phyloP scores from a whole-genome alignment of 1,284 basidiomycete genomes.

The Chalciporus sp. region DNA sequence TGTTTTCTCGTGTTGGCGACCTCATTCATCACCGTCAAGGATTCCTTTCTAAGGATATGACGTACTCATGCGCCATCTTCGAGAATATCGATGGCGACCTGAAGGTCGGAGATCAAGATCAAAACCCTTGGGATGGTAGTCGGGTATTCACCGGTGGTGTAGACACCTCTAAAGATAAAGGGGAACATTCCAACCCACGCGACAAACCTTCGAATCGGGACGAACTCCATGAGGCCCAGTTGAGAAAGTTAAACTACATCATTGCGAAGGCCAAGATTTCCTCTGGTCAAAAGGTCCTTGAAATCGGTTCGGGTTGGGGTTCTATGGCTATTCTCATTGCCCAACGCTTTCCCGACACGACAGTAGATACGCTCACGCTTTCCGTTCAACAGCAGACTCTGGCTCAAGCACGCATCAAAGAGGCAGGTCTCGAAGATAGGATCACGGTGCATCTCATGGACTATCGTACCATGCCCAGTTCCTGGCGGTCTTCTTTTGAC shows the following conservation, averaged over 20 bases:
- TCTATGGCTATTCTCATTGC: conserved; percentile 71
- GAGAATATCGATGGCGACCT: conserved; percentile 66
- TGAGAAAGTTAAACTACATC: conserved; percentile 63
- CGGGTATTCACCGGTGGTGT: background rate
- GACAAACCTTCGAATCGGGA: conserved; percentile 36
- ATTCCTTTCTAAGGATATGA: conserved; percentile 80
- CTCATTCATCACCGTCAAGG: conserved; percentile 39
- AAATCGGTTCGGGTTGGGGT: conserved; percentile 85
- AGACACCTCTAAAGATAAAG: conserved; percentile 24
- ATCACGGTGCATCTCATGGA: conserved; percentile 79
- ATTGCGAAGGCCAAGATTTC: conserved; percentile 55
- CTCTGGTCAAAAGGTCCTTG: conserved; percentile 67
- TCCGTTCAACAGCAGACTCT: conserved; percentile 70
- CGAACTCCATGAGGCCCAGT: conserved; percentile 67
- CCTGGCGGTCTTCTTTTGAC: conserved; percentile 70
- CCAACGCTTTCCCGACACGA: conserved; percentile 53
- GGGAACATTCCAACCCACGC: background rate
- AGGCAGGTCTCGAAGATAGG: conserved; percentile 50
- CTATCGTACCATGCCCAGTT: conserved; percentile 64
- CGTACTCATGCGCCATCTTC: conserved; percentile 79
- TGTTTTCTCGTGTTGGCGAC: background rate
- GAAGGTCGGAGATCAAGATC: conserved; percentile 27
- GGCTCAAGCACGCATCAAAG: conserved; percentile 60
- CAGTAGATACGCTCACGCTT: conserved; percentile 76
- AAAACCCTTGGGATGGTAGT: conserved; percentile 30